Conservation (phyloP, 495 filamentous ascomycete species). For the Tetracladium setigerum region DNA sequence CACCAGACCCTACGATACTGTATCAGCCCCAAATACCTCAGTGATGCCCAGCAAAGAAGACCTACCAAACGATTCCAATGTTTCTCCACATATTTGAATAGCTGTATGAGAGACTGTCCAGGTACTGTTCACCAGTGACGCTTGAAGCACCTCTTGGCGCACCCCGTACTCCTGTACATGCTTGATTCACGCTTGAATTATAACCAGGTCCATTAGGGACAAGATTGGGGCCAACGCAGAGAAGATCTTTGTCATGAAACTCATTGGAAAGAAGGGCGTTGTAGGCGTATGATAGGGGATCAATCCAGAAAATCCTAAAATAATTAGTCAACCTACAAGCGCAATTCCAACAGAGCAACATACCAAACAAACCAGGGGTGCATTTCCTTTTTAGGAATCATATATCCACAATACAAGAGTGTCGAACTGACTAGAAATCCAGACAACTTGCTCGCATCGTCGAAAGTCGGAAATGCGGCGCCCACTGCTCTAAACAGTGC, state of each 20-base stretch:
- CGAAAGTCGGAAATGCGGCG: conserved; percentile 39
- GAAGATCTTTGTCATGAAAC: conserved; percentile 27
- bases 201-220: conserved; percentile 57
- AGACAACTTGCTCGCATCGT: conserved; percentile 48
- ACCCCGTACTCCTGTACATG: conserved; percentile 51
- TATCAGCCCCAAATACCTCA: conserved; percentile 16
- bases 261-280: conserved; percentile 37
- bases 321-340: conserved; percentile 5
- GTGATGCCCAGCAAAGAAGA: not conserved
- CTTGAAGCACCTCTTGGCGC: conserved; percentile 38
- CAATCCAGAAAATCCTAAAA: conserved; percentile 26
- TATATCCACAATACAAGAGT: conserved; percentile 32
- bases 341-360: not conserved
- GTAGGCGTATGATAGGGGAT: conserved; percentile 34
- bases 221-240: conserved; percentile 45
- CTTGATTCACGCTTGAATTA: conserved; percentile 41
- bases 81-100: conserved; percentile 65
- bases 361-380: conserved; percentile 25
- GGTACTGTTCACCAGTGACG: conserved; percentile 64
- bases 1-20: conserved; percentile 43
- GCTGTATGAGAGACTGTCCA: conserved; percentile 55
- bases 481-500: conserved; percentile 45
- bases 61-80: conserved; percentile 57
- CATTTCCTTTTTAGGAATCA: conserved; percentile 30
- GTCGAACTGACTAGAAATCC: conserved; percentile 33